Percentiles rank a stretch among this genome's conserved stretches.
phyloP scores from a whole-genome alignment of 1,284 basidiomycete genomes.

The Puccinia horiana region DNA sequence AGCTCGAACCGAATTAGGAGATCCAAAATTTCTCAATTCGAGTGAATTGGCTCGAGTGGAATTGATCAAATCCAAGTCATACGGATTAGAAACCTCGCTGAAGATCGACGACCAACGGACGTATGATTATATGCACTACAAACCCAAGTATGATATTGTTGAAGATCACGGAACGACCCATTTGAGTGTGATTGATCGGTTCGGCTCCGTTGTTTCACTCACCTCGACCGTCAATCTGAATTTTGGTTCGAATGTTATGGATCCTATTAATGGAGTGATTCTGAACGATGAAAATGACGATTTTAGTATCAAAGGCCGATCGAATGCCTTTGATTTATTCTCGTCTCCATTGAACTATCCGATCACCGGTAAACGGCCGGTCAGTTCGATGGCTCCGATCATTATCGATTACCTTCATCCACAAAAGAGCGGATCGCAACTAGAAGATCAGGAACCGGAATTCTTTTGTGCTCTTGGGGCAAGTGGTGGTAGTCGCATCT shows the following conservation, averaged over 20 bases:
- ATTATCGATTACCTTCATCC: slow-evolving; percentile 68
- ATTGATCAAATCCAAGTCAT: slow-evolving; percentile 21
- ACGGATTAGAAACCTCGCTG: not conserved
- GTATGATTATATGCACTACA: slow-evolving; percentile 77
- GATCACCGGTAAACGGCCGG: slow-evolving; percentile 76
- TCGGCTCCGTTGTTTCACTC: slow-evolving; percentile 79
- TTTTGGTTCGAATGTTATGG: slow-evolving; percentile 83
- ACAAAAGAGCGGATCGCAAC: not conserved
- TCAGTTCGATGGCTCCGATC: slow-evolving; percentile 78
- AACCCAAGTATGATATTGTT: slow-evolving; percentile 74
- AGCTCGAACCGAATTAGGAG: slow-evolving; percentile 74
- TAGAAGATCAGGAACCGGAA: not conserved
- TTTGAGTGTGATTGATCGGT: slow-evolving; percentile 73
- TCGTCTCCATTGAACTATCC: slow-evolving; percentile 71
- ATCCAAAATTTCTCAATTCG: slow-evolving; percentile 62
- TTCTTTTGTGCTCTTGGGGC: slow-evolving; percentile 67
- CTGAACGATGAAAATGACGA: slow-evolving; percentile 86
- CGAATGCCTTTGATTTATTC: slow-evolving; percentile 78
- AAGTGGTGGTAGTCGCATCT: slow-evolving; percentile 83
- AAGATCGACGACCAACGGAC: slow-evolving; percentile 64
- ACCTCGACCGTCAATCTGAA: slow-evolving; percentile 83
- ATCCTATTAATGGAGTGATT: slow-evolving; percentile 79
- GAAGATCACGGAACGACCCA: slow-evolving; percentile 88
- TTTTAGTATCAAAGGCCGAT: slow-evolving; percentile 75
- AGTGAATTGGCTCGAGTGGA: slow-evolving; percentile 15